These are phyloP conservation scores for Trypanosoma mega DNA, from an alignment of 208 protist genomes.

Conservation along the genomic window DNA sequence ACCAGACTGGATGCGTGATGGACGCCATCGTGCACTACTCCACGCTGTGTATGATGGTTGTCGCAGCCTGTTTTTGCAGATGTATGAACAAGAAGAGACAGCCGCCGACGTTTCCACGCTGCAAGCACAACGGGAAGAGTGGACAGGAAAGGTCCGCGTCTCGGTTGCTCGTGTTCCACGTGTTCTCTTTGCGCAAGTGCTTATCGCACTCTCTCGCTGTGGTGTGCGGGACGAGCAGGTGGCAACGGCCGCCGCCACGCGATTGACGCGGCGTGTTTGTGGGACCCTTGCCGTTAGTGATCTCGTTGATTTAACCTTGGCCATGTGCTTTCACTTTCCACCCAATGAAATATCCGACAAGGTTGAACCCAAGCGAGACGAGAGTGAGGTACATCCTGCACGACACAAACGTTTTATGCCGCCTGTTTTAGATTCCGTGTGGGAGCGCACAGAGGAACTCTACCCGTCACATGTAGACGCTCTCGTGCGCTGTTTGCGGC, in stretches of 20 bases:
- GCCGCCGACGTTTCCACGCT: constrained; percentile 1
- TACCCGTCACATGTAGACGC: constrained; percentile 42
- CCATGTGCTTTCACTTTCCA: constrained; percentile 47
- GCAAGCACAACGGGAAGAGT: constrained; percentile 29
- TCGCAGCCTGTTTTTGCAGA: constrained; percentile 58
- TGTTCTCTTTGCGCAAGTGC: constrained; percentile 46
- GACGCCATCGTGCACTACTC: constrained; percentile 4
- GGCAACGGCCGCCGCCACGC: constrained; percentile 42
- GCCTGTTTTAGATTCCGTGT: constrained; percentile 61
- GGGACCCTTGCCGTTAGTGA: constrained; percentile 29
- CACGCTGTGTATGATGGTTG: constrained; percentile 70
- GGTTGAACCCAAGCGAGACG: background rate
- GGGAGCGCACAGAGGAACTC: constrained; percentile 70
- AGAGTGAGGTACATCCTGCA: constrained; percentile 3
- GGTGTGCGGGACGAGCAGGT: constrained; percentile 46
- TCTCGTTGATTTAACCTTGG: constrained; percentile 55
- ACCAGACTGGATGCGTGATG: constrained; percentile 4
- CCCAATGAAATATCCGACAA: background rate
- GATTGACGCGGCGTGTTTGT: constrained; percentile 38
- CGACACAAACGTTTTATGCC: constrained; percentile 30
- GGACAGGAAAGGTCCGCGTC: constrained; percentile 38
- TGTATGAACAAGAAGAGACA: constrained; percentile 44
- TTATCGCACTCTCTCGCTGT: constrained; percentile 38
- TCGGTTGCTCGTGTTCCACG: constrained; percentile 54
- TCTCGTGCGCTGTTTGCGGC: constrained; percentile 53